These are phyloP conservation scores for Mucor plumbeus DNA, from an alignment of 371 early-diverging fungal species.

Conservation along the genomic window DNA sequence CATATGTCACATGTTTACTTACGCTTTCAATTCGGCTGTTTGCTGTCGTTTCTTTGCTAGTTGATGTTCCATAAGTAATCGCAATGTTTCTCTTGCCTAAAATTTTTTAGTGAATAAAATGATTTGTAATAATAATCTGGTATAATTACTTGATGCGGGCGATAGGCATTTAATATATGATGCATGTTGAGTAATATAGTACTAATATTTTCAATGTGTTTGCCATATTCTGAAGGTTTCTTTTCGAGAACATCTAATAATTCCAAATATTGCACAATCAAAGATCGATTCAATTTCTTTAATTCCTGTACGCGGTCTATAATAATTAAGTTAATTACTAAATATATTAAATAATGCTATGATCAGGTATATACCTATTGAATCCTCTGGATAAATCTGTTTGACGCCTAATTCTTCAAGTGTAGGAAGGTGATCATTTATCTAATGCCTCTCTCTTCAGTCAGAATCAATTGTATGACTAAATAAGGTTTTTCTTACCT, in stretches of 20 bases:
- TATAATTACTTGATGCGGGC: constrained; percentile 65
- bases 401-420: constrained; percentile 70
- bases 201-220: constrained; percentile 66
- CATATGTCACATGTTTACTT: not conserved
- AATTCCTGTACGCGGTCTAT: constrained; percentile 76
- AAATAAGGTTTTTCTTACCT: constrained; percentile 39
- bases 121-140: not conserved
- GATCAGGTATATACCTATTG: constrained; percentile 40
- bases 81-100: constrained; percentile 71
- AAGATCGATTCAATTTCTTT: constrained; percentile 73
- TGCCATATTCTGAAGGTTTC: constrained; percentile 62
- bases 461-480: too few relatives aligned
- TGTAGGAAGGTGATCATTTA: constrained; percentile 62
- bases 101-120: not conserved
- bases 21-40: constrained; percentile 59
- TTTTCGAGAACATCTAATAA: constrained; percentile 62
- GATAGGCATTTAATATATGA: constrained; percentile 74
- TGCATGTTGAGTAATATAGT: constrained; percentile 76
- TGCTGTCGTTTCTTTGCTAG: constrained; percentile 58
- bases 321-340: not conserved
- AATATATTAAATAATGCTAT: not conserved
- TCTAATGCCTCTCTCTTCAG: constrained; percentile 32
- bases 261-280: constrained; percentile 73
- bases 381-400: constrained; percentile 67
- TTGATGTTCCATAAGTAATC: constrained; percentile 75